These are phyloP conservation scores for Mortierella sp. DNA, from an alignment of 371 early-diverging fungal genomes.

Conservation along the genomic window DNA sequence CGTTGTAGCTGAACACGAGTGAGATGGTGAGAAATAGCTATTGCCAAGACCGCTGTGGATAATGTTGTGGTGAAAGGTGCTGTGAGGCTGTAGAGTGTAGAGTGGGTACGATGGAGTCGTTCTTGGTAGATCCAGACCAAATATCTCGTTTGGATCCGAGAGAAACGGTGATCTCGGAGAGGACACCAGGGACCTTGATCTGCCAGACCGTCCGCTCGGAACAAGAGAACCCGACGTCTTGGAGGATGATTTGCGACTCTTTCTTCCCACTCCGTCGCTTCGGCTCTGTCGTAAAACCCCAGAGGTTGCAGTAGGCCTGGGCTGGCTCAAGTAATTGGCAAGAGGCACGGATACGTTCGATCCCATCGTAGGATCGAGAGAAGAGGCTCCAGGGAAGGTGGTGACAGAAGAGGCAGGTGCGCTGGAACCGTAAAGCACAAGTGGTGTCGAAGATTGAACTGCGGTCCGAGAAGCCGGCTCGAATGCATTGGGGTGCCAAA, in stretches of 20 bases:
- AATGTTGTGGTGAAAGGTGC: background rate
- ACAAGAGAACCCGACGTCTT: background rate
- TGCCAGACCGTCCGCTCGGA: background rate
- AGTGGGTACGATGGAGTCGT: background rate
- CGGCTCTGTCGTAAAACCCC: background rate
- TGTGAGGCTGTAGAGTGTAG: background rate
- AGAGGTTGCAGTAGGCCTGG: background rate
- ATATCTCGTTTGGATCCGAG: background rate
- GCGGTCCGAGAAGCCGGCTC: background rate
- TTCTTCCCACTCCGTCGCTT: slow-evolving; percentile 4
- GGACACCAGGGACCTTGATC: background rate
- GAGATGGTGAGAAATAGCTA: background rate
- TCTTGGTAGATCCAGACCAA: background rate
- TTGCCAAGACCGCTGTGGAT: background rate
- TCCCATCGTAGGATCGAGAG: background rate
- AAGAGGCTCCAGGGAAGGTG: background rate
- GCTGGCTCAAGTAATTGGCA: background rate
- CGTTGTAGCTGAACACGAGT: background rate
- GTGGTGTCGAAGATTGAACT: background rate
- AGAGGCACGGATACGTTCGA: background rate
- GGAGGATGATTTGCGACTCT: slow-evolving; percentile 1
- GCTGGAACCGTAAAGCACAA: background rate
- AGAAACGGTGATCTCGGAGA: background rate
- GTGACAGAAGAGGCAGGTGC: background rate
- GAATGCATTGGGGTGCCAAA: background rate